Evolutionary conservation across 352 stramenopile species (phyloP), one percentile per base, ranked within the genome.

Genomic region (Phytopythium cucurbitacearum): DNA sequence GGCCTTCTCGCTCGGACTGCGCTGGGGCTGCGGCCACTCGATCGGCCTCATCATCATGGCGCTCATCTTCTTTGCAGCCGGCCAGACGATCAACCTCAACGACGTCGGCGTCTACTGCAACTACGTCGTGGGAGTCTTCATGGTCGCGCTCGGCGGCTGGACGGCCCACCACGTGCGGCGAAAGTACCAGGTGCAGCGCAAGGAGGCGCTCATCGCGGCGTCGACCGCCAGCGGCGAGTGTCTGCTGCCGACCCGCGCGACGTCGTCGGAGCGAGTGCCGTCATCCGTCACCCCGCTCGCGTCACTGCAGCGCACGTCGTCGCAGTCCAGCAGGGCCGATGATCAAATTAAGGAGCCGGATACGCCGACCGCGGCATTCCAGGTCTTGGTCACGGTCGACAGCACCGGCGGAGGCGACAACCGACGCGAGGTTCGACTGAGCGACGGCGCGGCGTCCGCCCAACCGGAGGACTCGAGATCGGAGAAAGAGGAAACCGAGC

Each of bases 11-110:
- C 71, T 97, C 3, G 89, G 89, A 10, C 69, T 97, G 15, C 83
- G 85, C 68, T 98, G 90, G 90, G 92, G 92, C 13, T 78, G 90
- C 35, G 90, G 92, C 34, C 91, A 98, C 67, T 92, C 74, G 12
- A 83, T 91, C 21, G 92, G 92, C 1, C 71, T 98, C 28, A 51
- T 98, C 48, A 52, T 91, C 60, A 91, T 93, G 83, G 92, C 68
- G 53, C 64, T 79, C 47, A 82, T 80, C 60, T 96, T 82, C 72
- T 96, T 80, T 73, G 90, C 70, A 8, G 66, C 57, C 32, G 78
- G 66, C 50, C 68, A 65, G 55, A 80, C 61, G 9, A 57, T 76
- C 53, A 61, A 79, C 40, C 64, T 92, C 11, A 51, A 89, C 12
- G 54, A 72, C 2, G 64, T 89, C 32, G 76, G 77, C 33, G 70